Evolutionary conservation across 768 basidiomycete species (phyloP), one percentile per base, ranked within the genome.

Genomic region (Termitomyces sp.): DNA sequence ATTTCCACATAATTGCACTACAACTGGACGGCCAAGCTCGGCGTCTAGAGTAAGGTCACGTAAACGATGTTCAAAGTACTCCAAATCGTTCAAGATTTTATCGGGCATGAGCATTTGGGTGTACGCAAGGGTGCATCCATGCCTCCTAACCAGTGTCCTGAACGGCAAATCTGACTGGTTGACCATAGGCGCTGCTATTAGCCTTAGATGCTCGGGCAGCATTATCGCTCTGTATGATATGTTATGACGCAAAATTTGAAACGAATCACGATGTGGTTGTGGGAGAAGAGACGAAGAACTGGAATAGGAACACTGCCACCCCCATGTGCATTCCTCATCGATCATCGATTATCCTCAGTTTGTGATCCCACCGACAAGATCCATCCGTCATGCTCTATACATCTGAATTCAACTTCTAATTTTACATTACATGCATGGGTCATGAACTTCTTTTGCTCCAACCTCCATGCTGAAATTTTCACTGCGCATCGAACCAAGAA

Each of bases 101-200:
- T 85, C 77, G 10, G 90, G 78, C 45, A 78, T 72, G 37, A 87
- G 82, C 90, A 92, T 92, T 65, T 92, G 89, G 3, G 90, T 88
- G 70, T 88, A 90, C 16, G 83, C 75, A 62, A 85, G 66, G 1
- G 88, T 89, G 27, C 86, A 81, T 19, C 86, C 85, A 68, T 90
- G 78, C 58, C 73, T 74, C 54, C 81, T 77, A 3, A 81, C 80
- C 51, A 91, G 77, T 12, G 81, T 61, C 34, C 90, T 79, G 63
- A 90, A 92, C 1, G 90, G 86, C 0, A 87, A 76, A 62, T 92
- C 90, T 27, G 87, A 89, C 65, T 90, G 89, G 57, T 88, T 85
- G 56, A 92, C 81, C 89, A 90, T 90, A 3, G 88, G 89, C 7
- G 89, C 88, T 7, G 85, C 77, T 53, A 89, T 78, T 56, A 70